phyloP scores from a whole-genome alignment of 805 yeast species.

The Candida sithepensis region DNA sequence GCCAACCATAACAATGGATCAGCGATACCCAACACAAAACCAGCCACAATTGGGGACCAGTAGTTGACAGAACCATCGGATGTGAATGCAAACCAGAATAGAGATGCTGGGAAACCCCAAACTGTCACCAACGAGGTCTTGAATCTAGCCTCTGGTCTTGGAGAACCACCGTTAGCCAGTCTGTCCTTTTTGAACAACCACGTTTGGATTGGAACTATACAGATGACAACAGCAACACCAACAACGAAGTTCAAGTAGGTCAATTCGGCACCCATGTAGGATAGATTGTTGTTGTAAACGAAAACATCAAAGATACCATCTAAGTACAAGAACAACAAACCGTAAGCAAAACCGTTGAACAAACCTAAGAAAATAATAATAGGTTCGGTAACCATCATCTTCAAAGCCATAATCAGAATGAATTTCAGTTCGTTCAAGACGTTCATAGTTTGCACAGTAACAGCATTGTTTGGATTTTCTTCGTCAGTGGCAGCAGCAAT shows the following conservation, averaged over 20 bases:
- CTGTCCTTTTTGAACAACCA: conserved; percentile 29
- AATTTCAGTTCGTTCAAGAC: conserved; percentile 29
- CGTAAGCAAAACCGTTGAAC: conserved; percentile 35
- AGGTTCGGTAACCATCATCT: conserved; percentile 34
- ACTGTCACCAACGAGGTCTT: conserved; percentile 30
- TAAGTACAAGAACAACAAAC: conserved; percentile 32
- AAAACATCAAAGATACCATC: conserved; percentile 36
- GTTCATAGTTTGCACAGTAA: conserved; percentile 22
- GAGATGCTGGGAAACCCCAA: conserved; percentile 35
- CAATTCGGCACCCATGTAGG: conserved; percentile 30
- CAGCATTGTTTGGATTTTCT: conserved; percentile 15
- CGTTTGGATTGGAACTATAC: conserved; percentile 31
- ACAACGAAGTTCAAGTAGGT: conserved; percentile 34
- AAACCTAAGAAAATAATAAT: conserved; percentile 32
- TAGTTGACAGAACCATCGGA: conserved; percentile 29
- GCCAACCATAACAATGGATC: conserved; percentile 35
- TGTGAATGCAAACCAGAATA: conserved; percentile 35
- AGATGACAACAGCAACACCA: conserved; percentile 29
- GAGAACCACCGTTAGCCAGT: conserved; percentile 30
- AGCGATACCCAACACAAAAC: conserved; percentile 29
- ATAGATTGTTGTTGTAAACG: conserved; percentile 30
- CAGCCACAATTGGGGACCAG: conserved; percentile 35
- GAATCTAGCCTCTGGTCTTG: conserved; percentile 35
- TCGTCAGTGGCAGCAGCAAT: conserved; percentile 14
- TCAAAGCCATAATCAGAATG: conserved; percentile 30